Base-by-base conservation (phyloP, 2,329 filamentous ascomycete species). In the Exophiala sp. region DNA sequence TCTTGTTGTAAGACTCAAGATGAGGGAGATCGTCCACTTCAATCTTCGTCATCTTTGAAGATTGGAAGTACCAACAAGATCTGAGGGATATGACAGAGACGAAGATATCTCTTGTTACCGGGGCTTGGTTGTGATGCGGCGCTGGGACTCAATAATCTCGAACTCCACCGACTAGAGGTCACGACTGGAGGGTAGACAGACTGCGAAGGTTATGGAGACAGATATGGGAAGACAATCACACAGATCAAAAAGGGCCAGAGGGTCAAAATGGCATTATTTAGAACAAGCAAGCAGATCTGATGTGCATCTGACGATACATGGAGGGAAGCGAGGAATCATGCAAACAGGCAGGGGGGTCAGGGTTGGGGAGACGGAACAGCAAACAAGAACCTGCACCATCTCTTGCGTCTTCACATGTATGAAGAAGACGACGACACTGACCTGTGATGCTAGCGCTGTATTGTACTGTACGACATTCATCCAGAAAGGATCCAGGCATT, bases 321-420 rank as follows among this genome's bases (percentile, higher is more conserved):
- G 24, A 37, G 29, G 37, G 24, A 43, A 19, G 23, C 29, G 21
- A 18, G 45, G 35, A 48, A 38, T 51, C 48, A 57, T 56, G 56
- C 58, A 61, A 61, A 61, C 58, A 60, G 56, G 52, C 57, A 54
- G 48, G 46, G 53, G 53, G 48, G 42, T 46, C 14, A 51, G 47
- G 48, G 24, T 22, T 16, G 29, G 24, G 27, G 23, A 40, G 41
- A 19, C 39, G 48, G 46, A 32, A 52, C 50, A n/a, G 53, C 58
- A 61, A 61, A 59, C 57, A 61, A 55, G 46, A 49, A 46, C 43
- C 38, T 40, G 39, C 47, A 34, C 48, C 40, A 18, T 51, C 24
- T 47, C 46, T 45, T 53, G 44, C 43, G 41, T 35, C 38, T 40
- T 46, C 22, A 46, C 43, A 38, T 40, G 38, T 21, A 40, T 37